phyloP scores from a whole-genome alignment of 2,329 filamentous ascomycete species.

The Corynespora cassiicola region DNA sequence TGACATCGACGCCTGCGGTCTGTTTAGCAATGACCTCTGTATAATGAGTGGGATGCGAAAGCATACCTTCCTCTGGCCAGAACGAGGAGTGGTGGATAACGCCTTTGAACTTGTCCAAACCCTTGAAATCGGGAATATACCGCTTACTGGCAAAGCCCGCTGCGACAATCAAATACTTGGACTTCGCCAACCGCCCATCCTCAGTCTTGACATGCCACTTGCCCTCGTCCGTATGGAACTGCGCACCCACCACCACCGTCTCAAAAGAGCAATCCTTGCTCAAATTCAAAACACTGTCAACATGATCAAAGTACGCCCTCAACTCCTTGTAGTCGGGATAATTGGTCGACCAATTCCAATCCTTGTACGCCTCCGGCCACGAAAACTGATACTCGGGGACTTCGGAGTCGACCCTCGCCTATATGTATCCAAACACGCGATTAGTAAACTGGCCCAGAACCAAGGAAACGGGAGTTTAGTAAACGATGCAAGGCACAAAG shows the following conservation, averaged over 20 bases:
- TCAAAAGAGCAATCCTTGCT: conserved; percentile 62
- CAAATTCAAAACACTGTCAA: conserved; percentile 54
- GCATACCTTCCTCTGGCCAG: conserved; percentile 61
- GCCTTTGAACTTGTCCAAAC: conserved; percentile 64
- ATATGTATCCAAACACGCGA: too few species aligned
- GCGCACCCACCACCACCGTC: conserved; percentile 56
- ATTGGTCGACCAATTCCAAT: conserved; percentile 60
- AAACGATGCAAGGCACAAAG: too few species aligned
- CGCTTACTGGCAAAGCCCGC: conserved; percentile 62
- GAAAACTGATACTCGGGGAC: conserved; percentile 50
- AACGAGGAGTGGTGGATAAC: conserved; percentile 62
- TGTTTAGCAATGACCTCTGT: conserved; percentile 62
- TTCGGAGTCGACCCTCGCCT: conserved; percentile 51
- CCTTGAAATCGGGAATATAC: conserved; percentile 62
- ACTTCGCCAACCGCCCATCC: conserved; percentile 54
- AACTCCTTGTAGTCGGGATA: conserved; percentile 59
- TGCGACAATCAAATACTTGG: conserved; percentile 57
- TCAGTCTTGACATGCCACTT: conserved; percentile 57
- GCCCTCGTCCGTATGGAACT: conserved; percentile 52
- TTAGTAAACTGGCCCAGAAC: too few species aligned
- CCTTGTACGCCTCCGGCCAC: conserved; percentile 49
- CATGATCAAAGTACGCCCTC: conserved; percentile 61
- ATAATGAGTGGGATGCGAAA: too few species aligned
- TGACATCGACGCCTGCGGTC: conserved; percentile 60
- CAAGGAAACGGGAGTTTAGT: too few species aligned